Base-by-base conservation (phyloP, 257 asterid species). In the Ophiorrhiza pumila region DNA sequence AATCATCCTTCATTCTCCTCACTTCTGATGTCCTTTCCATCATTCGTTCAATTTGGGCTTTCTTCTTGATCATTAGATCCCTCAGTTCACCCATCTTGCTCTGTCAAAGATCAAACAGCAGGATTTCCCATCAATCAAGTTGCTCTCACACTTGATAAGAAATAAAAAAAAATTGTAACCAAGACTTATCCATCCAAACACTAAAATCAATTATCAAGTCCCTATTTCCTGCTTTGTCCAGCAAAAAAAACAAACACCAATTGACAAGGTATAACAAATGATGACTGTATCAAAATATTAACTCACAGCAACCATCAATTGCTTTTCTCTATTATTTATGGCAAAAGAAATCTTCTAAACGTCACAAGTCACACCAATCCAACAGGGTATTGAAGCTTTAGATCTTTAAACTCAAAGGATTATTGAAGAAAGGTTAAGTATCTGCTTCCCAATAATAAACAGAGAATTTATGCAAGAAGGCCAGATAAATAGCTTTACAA, bases 1-100 rank as follows among this genome's bases (percentile, higher is more conserved):
- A 74, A 45, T 88, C 93, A 42, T 82, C 92, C 79, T 79, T 86
- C 93, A 71, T 81, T 83, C 86, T 87, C 83, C 87, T 85, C 64
- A 84, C 90, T 88, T 95, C 90, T 50, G 88, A 83, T 71, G 98
- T 82, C 82, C 64, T 87, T 41, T 83, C 97, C 85, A 85, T 68
- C 87, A 90, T 81, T 72, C 62, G 78, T 74, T 87, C 83, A 81
- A 86, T 81, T 68, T 82, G 83, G 71, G 79, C 58, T 80, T 81
- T 92, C 89, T 87, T 95, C 78, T 84, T 77, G 49, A 83, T 75
- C 76, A 95, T 74, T 79, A 43, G 83, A 66, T 84, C 86, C 27
- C 68, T 74, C 83, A 90, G 79, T 71, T 84, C 87, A 64, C 80
- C 91, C 84, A 88, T 77, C 87, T 80, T 85, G 76, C 39, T 62